Base-by-base conservation (phyloP, 495 filamentous ascomycete species). In the Aspergillus steynii region DNA sequence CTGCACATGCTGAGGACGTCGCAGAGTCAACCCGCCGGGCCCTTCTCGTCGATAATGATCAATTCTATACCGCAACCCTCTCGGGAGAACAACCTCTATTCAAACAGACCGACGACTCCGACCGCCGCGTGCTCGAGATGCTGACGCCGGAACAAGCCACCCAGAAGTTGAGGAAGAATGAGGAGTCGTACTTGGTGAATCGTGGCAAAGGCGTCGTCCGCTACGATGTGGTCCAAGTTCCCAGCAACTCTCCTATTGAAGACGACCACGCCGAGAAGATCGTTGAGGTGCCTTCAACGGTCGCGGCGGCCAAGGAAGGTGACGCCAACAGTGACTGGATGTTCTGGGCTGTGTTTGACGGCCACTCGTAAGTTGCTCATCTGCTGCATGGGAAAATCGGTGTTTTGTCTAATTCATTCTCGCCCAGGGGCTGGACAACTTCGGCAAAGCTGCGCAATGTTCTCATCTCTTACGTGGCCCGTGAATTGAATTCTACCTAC, bases 261-360 rank as follows among this genome's bases (percentile, higher is more conserved):
- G 95, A 99, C 69, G 95, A 99, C 69, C 95, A 99, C 71, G 87
- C 89, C 32, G 96, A 98, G 77, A 96, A 96, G 83, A 96, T 98
- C 61, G 90, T 98, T 47, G 92, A 99, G 75, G 83, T 97, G 12
- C 87, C 90, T 2, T 74, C 83, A 29, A 79, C 73, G 55, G 78
- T 84, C 45, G 79, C 83, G 26, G 77, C 79, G 10, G 73, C 80
- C 31, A 71, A 77, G 34, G 78, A 81, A 62, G 83, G 82, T 34
- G 73, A 77, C 5, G 55, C 78, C n/a, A 86, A 77, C 50, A 92
- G 84, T 60, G 95, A 99, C 70, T 99, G 95, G 95, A 98, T 97
- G 92, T 99, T 99, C 72, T 99, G 96, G 96, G 94, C 92, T 46
- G 93, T 99, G 12, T 99, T 96, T 75, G 95, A 99, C 71, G 95